A percentile compares a stretch with the other conserved stretches of the same genome.
Conservation (phyloP, 441 rosid genomes). For the Codiaeum variegatum region DNA sequence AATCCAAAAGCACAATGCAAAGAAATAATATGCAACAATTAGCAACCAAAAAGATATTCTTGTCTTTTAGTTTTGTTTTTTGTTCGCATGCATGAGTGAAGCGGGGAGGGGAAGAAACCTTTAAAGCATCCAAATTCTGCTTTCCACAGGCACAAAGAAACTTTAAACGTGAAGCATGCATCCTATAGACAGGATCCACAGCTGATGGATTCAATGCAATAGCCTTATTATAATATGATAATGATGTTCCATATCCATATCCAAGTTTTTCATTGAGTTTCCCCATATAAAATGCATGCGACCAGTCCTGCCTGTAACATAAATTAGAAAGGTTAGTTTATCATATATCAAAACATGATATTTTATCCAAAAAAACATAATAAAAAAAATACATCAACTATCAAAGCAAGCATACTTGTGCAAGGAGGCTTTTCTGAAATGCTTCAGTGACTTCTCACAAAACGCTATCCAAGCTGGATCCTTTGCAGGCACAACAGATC, state of each 20-base stretch:
- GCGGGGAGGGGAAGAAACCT: constrained; percentile 43
- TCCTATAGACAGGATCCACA: constrained; percentile 95
- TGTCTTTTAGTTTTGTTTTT: neutral
- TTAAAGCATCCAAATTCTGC: constrained; percentile 62
- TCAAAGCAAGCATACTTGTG: constrained; percentile 55
- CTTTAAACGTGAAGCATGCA: constrained; percentile 97
- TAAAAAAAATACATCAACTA: constrained; percentile 16
- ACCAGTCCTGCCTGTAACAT: constrained; percentile 88
- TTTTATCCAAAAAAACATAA: no score
- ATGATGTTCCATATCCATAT: constrained; percentile 54
- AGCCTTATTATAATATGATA: constrained; percentile 79
- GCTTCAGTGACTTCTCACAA: constrained; percentile 87
- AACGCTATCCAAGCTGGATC: constrained; percentile 74
- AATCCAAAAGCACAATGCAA: constrained; percentile 10
- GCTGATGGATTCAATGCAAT: constrained; percentile 79
- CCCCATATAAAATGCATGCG: constrained; percentile 96
- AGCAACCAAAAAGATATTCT: constrained; percentile 4
- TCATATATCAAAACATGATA: constrained; percentile 7
- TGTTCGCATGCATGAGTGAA: neutral
- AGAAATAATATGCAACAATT: constrained; percentile 16
- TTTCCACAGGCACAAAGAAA: constrained; percentile 69
- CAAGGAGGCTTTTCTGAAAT: constrained; percentile 83
- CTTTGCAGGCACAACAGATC: constrained; percentile 69
- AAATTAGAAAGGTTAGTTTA: constrained; percentile 16
- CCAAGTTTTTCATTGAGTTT: constrained; percentile 96